Base-by-base conservation (phyloP, 2,329 filamentous ascomycete species). In the Aspergillus quadricinctus region DNA sequence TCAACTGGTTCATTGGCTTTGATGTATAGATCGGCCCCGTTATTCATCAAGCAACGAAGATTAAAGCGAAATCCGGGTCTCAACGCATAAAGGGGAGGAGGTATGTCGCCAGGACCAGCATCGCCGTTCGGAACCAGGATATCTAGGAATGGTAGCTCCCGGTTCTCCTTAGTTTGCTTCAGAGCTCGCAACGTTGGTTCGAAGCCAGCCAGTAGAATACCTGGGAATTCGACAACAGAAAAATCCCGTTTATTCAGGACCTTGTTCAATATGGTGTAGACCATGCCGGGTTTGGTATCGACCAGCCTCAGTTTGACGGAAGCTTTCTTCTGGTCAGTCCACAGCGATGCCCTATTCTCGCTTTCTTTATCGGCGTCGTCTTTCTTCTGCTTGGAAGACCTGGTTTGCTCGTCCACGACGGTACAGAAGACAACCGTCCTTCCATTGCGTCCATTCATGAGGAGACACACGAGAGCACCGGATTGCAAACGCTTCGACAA, bases 181-280 rank as follows among this genome's bases (percentile, higher is more conserved):
- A 88, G 70, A 0, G 80, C 80, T 48, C 75, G 67, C 0, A 88
- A 73, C 0, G 80, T 84, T 37, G 82, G 81, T 27, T 77, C 70
- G 61, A 88, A 87, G 0, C 84, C 77, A 0, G 79, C 77, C 2
- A 86, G 71, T 1, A 88, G 66, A 1, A 87, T 72, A 0, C 80
- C 81, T 0, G 84, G 85, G 54, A 87, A 87, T 58, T 87, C 85
- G 1, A 87, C 75, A 19, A 48, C n/a, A 27, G 21, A 48, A 4
- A 35, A 35, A 5, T 25, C 43, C 10, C 21, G 10, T 25, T 46
- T 46, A 46, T n/a, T 46, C 19, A 46, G 43, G 8, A 25, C 19
- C 11, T 46, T 23, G 10, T 46, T 17, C 19, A 46, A 23, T 11
- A 46, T 25, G 27, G 43, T 23, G 11, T 21, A 9, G 43, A 46